phyloP scores from a whole-genome alignment of 176 grass and related monocot genomes.

The bread wheat (Triticum aestivum) region DNA sequence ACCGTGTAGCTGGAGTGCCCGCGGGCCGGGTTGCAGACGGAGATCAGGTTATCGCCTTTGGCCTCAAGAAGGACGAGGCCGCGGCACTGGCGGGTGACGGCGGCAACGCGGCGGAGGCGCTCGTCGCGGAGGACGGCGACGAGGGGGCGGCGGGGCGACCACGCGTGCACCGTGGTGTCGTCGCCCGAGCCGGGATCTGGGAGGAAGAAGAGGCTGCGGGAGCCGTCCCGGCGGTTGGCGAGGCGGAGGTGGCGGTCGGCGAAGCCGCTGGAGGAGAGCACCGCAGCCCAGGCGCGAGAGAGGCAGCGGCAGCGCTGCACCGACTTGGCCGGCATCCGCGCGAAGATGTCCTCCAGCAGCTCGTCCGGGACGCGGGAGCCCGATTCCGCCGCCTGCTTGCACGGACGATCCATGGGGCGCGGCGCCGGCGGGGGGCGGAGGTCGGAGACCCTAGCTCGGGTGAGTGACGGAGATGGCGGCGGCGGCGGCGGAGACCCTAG shows the following conservation, averaged over 20 bases:
- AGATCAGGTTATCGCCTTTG: no score
- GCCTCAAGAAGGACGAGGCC: background rate
- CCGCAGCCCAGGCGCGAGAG: background rate
- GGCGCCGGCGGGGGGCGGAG: background rate
- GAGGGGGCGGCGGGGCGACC: background rate
- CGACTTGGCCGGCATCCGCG: slow-evolving; percentile 4
- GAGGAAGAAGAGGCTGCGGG: background rate
- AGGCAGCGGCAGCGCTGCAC: background rate
- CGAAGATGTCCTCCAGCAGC: slow-evolving; percentile 4
- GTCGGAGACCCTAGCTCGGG: background rate
- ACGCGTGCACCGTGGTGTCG: background rate
- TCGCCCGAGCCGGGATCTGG: background rate
- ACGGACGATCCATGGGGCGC: background rate
- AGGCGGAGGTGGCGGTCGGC: background rate
- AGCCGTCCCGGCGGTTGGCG: background rate
- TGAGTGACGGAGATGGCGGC: background rate
- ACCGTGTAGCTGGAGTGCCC: background rate
- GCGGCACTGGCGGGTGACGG: background rate
- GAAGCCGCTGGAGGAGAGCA: background rate
- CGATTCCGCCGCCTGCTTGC: background rate
- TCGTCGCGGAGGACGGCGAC: background rate
- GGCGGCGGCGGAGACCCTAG: no score
- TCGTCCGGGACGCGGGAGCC: background rate
- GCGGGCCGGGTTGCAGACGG: background rate
- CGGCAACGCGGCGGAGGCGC: background rate